Base-by-base conservation (phyloP, 768 basidiomycete species). In the Mycena maculata region DNA sequence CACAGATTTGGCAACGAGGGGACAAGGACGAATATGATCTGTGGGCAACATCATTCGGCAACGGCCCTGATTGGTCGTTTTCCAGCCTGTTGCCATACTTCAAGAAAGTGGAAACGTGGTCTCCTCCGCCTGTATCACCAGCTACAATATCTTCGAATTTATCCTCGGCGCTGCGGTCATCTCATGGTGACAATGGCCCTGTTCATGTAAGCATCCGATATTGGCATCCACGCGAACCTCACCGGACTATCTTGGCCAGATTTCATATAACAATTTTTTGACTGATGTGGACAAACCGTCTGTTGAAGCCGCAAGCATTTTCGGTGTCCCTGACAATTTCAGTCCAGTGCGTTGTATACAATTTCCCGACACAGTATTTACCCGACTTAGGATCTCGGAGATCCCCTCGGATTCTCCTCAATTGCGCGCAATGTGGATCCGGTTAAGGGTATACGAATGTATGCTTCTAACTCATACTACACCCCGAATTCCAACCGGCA, bases 221-320 rank as follows among this genome's bases (percentile, higher is more conserved):
- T 20, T 22, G 18, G 11, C 28, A 10, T 36, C 12, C 3, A 27
- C 5, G 7, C 4, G 41, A 9, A 42, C 20, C 20, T 15, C 8
- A n/a, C 16, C n/a, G 33, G 3, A 52, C n/a, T 23, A 1, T 30
- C 12, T 30, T 13, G 2, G 10, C 4, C 18, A 52, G 50, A 52
- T 52, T 13, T 52, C 50, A n/a, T 52, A 52, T 31, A 33, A 52
- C 22, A 52, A 52, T 28, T 52, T n/a, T 28, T 22, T 33, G 31
- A 52, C 50, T 20, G 1, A 30, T 11, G 33, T 52, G 5, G 50
- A 52, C 7, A 6, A 52, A 22, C 50, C 50, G 1, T 9, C 20
- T 4, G 50, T 36, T 5, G 31, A 36, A 22, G 50, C 50, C 7
- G 50, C 28, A 2, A 6, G 18, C 8, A 2, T 12, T 2, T 20